Percentiles rank a stretch among this genome's conserved stretches.
Evolutionary conservation across 441 rosid species (phyloP).

Genomic region (Gossypium davidsonii): DNA sequence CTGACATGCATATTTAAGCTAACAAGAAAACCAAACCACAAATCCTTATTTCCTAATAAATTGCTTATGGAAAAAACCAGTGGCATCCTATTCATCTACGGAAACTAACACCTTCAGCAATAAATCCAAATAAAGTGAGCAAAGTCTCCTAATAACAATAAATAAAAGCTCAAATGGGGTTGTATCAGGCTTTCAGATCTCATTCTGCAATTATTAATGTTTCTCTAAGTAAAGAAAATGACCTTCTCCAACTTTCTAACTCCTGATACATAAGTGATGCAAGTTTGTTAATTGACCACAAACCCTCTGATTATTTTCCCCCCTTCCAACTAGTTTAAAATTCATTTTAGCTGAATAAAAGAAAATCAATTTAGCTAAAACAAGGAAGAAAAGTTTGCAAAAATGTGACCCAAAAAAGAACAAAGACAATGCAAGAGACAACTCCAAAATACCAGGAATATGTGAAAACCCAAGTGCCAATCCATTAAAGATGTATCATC

Average conservation of each 20-base stretch:
- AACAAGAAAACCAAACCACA: not conserved
- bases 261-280: not conserved
- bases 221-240: not conserved
- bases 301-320: not conserved
- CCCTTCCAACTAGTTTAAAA: not conserved
- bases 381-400: not conserved
- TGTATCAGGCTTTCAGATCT: not conserved
- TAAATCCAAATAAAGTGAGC: not conserved
- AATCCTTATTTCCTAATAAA: not conserved
- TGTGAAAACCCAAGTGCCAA: conserved; percentile 93
- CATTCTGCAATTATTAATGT: not conserved
- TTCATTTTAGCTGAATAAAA: not conserved
- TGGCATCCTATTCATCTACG: not conserved
- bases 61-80: not conserved
- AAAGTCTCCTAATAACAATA: not conserved
- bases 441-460: conserved; percentile 54
- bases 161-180: not conserved
- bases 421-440: conserved; percentile 2
- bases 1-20: not conserved
- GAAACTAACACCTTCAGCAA: not conserved
- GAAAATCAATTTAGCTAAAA: not conserved
- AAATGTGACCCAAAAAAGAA: not conserved
- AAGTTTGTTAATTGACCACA: not conserved
- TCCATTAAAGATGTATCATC: conserved; percentile 73
- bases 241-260: not conserved